phyloP scores from a whole-genome alignment of 2,329 filamentous ascomycete species.

The Trichoderma semiorbis region DNA sequence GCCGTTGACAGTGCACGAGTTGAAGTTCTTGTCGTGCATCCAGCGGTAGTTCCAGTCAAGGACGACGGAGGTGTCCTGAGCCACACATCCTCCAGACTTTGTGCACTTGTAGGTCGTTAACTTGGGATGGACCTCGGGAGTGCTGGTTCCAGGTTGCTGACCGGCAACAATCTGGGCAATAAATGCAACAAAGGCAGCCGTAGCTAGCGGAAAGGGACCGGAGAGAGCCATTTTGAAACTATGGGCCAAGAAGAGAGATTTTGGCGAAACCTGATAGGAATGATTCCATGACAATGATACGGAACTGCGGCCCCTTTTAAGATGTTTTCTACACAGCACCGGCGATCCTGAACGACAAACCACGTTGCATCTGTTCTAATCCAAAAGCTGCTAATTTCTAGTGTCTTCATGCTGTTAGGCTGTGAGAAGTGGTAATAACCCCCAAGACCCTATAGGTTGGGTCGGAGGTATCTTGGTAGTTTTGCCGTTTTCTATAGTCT shows the following conservation, averaged over 20 bases:
- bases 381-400: background rate
- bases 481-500: background rate
- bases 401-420: background rate
- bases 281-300: background rate
- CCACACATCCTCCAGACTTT: slow-evolving; percentile 44
- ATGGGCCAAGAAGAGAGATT: background rate
- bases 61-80: slow-evolving; percentile 47
- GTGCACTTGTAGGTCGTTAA: slow-evolving; percentile 53
- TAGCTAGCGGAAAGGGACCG: background rate
- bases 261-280: background rate
- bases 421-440: background rate
- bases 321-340: background rate
- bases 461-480: background rate
- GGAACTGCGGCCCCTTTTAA: background rate
- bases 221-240: background rate
- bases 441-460: slow-evolving; percentile 4
- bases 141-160: slow-evolving; percentile 37
- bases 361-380: background rate
- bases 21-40: slow-evolving; percentile 41
- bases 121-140: slow-evolving; percentile 47
- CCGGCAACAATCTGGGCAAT: slow-evolving; percentile 23
- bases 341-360: background rate
- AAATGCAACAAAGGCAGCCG: background rate
- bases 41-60: slow-evolving; percentile 46
- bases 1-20: slow-evolving; percentile 34